Conservation (phyloP, 164 flowering plant species). For the Chimonanthus praecox region DNA sequence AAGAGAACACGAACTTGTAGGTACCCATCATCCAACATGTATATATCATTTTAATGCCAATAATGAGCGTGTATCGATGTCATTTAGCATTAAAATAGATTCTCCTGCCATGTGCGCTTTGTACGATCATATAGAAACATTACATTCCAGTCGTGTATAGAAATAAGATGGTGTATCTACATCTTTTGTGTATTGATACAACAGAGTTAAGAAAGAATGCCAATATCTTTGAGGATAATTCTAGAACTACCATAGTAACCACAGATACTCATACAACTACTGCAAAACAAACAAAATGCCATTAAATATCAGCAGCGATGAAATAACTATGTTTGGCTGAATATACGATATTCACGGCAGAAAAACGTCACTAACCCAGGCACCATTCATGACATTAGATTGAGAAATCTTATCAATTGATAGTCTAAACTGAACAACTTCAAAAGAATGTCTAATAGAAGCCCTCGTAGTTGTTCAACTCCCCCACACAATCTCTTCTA, state of each 20-base stretch:
- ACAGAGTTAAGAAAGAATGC: neutral
- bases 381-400: neutral
- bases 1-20: too few relatives aligned
- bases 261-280: neutral
- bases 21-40: too few relatives aligned
- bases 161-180: too few relatives aligned
- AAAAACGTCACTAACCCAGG: neutral
- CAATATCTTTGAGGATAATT: neutral
- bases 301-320: neutral
- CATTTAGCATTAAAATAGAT: too few relatives aligned
- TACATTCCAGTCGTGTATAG: neutral
- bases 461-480: slow-evolving; percentile 49
- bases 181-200: neutral
- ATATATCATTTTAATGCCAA: too few relatives aligned
- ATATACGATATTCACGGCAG: neutral
- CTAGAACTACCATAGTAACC: neutral
- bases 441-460: neutral
- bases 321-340: too few relatives aligned
- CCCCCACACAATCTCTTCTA: slow-evolving; percentile 89
- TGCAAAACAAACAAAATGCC: neutral
- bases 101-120: too few relatives aligned
- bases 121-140: too few relatives aligned
- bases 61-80: too few relatives aligned
- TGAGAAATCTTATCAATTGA: too few relatives aligned
- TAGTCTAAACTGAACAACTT: neutral